phyloP scores from a whole-genome alignment of 768 basidiomycete genomes.

The Termitomyces sp. region DNA sequence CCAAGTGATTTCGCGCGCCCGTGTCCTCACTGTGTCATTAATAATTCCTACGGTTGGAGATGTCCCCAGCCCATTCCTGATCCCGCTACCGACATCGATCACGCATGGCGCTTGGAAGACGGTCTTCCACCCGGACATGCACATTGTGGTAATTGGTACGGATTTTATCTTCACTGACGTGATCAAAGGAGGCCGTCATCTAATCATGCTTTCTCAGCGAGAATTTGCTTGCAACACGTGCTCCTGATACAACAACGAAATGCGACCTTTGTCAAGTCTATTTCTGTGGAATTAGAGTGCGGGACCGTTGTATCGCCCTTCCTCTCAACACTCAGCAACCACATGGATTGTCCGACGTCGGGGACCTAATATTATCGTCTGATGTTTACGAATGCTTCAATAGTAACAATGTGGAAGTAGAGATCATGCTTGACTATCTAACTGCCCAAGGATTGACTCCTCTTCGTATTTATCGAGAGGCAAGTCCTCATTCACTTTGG shows the following conservation, averaged over 20 bases:
- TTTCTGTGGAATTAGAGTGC: constrained; percentile 79
- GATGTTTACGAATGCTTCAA: constrained; percentile 81
- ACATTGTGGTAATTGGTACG: constrained; percentile 76
- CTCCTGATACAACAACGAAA: constrained; percentile 66
- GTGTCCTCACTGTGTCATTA: constrained; percentile 69
- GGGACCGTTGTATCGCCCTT: constrained; percentile 62
- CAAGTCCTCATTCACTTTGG: constrained; percentile 22
- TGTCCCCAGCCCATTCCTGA: constrained; percentile 80
- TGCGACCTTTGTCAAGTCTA: constrained; percentile 81
- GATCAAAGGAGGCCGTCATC: not conserved
- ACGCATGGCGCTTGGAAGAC: constrained; percentile 74
- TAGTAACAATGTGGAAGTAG: constrained; percentile 74
- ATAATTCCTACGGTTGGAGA: constrained; percentile 72
- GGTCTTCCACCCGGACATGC: constrained; percentile 76
- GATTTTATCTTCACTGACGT: not conserved
- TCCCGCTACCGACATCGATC: constrained; percentile 59
- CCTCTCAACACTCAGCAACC: constrained; percentile 57
- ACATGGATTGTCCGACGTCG: constrained; percentile 58
- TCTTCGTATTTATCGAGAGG: constrained; percentile 73
- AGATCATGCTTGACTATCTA: constrained; percentile 80
- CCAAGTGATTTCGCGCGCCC: constrained; percentile 66
- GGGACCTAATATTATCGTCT: constrained; percentile 73
- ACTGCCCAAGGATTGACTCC: constrained; percentile 56
- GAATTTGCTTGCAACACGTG: constrained; percentile 62
- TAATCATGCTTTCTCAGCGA: constrained; percentile 40